Base-by-base conservation (phyloP, 202 grass and related monocot genomes). In the Dendrocalamus latiflorus region DNA sequence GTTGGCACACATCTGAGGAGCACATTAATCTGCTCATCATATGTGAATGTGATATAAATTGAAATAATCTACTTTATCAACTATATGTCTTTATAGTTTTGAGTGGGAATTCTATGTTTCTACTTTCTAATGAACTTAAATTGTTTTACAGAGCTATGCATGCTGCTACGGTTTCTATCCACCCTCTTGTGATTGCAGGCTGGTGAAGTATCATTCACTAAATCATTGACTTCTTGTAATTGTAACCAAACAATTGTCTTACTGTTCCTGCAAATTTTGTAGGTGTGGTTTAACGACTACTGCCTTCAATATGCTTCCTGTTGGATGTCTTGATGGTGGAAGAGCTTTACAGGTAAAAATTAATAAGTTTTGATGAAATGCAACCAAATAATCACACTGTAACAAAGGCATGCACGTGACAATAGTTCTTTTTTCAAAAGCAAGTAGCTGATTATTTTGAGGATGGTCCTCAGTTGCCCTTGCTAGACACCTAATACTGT, bases 241-340 rank as follows among this genome's bases (percentile, higher is more conserved):
- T 67, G 49, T 84, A 55, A 16, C 64, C 33, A 79, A 71, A 43
- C 9, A 72, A 21, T 70, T 84, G 17, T 62, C 79, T 90, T 78
- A 82, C 45, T 80, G 21, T 61, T 89, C 30, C 45, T 88, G 38
- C 51, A 60, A 72, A 81, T 77, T 79, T 14, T 78, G 60, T 68
- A 99, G 96, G 96, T 99, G 96, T 84, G 96, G 96, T 68, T 94
- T 99, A 83, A 99, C 96, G 28, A 99, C 96, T 56, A 85, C 86
- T 79, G 96, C 96, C 75, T 99, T 99, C 66, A 99, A 99, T 90
- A 96, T 99, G 96, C 96, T 99, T 86, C 96, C 96, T 60, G 86
- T 96, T 84, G 96, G 96, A 77, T 93, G 91, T 26, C 96, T 99
- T 92, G 96, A 99, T 77, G 96, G 96, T 79, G 96, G 96, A 85